Percentiles rank a stretch among this genome's conserved stretches.
These are phyloP conservation scores for Neoboletus magnificus DNA, from an alignment of 768 basidiomycete genomes.

Conservation along the genomic window DNA sequence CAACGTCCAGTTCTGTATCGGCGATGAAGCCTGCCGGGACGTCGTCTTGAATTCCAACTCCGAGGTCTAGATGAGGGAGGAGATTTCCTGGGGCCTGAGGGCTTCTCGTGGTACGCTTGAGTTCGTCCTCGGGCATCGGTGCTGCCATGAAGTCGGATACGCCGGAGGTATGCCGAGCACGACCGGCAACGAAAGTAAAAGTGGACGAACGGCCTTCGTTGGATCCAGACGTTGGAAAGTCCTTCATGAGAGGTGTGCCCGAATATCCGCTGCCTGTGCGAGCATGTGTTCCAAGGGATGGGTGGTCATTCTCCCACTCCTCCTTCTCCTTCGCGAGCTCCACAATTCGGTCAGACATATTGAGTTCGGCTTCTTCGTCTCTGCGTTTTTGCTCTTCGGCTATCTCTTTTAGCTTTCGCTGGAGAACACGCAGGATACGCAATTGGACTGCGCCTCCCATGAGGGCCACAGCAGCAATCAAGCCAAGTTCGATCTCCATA, in stretches of 20 bases:
- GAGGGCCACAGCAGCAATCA: conserved; percentile 77
- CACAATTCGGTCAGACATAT: conserved; percentile 67
- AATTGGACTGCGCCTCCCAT: conserved; percentile 91
- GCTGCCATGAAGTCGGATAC: conserved; percentile 73
- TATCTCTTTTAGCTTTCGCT: conserved; percentile 76
- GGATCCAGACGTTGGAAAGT: conserved; percentile 50
- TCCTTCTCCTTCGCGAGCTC: conserved; percentile 65
- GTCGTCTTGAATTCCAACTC: conserved; percentile 68
- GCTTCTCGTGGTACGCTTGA: conserved; percentile 47
- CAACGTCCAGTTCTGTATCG: conserved; percentile 34
- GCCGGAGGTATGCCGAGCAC: conserved; percentile 60
- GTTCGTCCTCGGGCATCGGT: conserved; percentile 59
- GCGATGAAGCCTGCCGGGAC: conserved; percentile 71
- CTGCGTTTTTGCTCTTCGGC: conserved; percentile 66
- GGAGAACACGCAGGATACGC: conserved; percentile 77
- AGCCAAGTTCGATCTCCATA: conserved; percentile 91
- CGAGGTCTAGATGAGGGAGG: conserved; percentile 73
- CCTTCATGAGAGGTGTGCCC: conserved; percentile 64
- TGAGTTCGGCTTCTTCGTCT: conserved; percentile 72
- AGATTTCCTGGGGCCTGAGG: conserved; percentile 49
- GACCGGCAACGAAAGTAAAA: conserved; percentile 50
- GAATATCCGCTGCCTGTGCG: conserved; percentile 64
- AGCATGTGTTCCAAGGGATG: conserved; percentile 55
- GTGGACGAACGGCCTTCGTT: conserved; percentile 41
- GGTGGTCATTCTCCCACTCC: conserved; percentile 88